Conservation (phyloP, 768 basidiomycete genomes). For the Trametes maxima region DNA sequence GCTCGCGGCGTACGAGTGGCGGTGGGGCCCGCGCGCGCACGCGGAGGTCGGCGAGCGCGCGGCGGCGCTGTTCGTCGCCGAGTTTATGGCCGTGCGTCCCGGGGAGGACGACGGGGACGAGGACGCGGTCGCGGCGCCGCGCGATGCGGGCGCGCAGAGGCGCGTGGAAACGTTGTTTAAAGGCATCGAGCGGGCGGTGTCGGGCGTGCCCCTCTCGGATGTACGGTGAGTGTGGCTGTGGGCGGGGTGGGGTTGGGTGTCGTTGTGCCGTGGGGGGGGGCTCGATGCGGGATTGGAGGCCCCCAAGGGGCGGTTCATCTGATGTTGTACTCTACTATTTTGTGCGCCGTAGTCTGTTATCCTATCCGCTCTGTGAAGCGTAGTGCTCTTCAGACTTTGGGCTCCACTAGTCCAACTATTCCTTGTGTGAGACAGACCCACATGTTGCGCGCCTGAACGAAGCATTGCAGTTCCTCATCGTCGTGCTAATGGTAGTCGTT, state of each 20-base stretch:
- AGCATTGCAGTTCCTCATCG: too few species aligned
- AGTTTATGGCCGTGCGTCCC: slow-evolving; percentile 66
- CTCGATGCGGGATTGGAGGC: too few species aligned
- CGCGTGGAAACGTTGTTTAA: slow-evolving; percentile 49
- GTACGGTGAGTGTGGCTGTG: not conserved
- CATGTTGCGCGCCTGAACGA: too few species aligned
- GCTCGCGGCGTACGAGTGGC: slow-evolving; percentile 63
- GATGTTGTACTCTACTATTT: not conserved
- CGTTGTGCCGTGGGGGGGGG: too few species aligned
- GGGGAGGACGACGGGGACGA: slow-evolving; percentile 26
- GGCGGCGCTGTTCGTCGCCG: slow-evolving; percentile 73
- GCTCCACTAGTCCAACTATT: too few species aligned
- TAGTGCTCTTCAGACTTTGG: too few species aligned
- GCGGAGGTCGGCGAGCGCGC: slow-evolving; percentile 82
- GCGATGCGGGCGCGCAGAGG: slow-evolving; percentile 32
- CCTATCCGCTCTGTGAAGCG: not conserved
- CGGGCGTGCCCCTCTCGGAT: slow-evolving; percentile 40
- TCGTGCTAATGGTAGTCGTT: too few species aligned
- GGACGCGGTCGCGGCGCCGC: slow-evolving; percentile 24
- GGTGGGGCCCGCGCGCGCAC: slow-evolving; percentile 82
- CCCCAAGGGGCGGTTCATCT: not conserved
- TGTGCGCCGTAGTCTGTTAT: not conserved
- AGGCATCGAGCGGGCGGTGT: slow-evolving; percentile 66
- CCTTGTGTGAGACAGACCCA: too few species aligned
- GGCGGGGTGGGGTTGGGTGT: not conserved